Base-by-base conservation (phyloP, 352 stramenopile genomes). In the Thalassiosira pacifica region DNA sequence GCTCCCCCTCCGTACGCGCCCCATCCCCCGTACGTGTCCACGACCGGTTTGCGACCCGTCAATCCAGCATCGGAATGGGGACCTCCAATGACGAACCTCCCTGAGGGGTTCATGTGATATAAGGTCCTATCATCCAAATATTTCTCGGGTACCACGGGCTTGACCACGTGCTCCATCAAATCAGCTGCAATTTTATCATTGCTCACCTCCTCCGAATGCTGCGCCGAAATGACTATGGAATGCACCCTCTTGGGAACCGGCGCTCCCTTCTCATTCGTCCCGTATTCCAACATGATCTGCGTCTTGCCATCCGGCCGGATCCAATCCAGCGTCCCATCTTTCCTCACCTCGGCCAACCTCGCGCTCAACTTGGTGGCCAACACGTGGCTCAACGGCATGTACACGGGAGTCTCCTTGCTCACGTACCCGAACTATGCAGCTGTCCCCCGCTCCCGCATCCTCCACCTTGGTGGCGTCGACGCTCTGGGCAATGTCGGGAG, bases 121-220 rank as follows among this genome's bases (percentile, higher is more conserved):
- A 99, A 97, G 60, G 98, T 99, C 86, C 99, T 97, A 87, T 99
- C 97, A 88, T 99, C 98, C 0, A 99, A 88, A 94, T 99, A 99
- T 94, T 99, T 98, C 85, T 97, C 97, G 11, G 98, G 98, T 76
- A 99, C 96, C 42, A 99, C 98, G 1, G 96, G 95, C 90, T 98
- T 98, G 82, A 99, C 99, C 11, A 99, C 98, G 92, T 99, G 96
- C 93, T 99, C 98, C 95, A 99, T 98, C 4, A 99, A 94, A 87
- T 99, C 97, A 18, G 96, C 93, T 13, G 95, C 93, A 88, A 99
- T 99, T 89, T 99, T 98, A 89, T 99, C 98, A 89, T 99, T 98
- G 55, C 95, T 98, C 26, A 99, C 97, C 55, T 99, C 97, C 76
- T 99, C 97, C 86, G 97, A 96, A 94, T 99, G 98, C 94, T 99